phyloP scores from a whole-genome alignment of 371 early-diverging fungal species.

The Lichtheimia ornata region DNA sequence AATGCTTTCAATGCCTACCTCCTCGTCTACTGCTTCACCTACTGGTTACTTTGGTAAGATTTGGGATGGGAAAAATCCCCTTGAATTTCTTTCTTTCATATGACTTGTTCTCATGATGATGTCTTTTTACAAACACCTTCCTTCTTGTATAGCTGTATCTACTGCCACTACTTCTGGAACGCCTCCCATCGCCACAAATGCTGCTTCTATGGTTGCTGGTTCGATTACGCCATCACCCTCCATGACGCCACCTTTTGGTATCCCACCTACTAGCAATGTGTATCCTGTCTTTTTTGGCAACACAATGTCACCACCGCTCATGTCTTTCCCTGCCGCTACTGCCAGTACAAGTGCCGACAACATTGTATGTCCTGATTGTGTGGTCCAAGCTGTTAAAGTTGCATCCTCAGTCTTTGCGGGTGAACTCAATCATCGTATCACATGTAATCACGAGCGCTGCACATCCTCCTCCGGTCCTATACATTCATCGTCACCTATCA shows the following conservation, averaged over 20 bases:
- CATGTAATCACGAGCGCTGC: conserved; percentile 44
- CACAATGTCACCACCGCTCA: conserved; percentile 25
- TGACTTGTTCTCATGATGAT: background rate
- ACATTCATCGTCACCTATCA: conserved; percentile 38
- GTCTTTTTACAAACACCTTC: conserved; percentile 8
- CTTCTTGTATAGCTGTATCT: conserved; percentile 8
- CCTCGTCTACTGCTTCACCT: conserved; percentile 14
- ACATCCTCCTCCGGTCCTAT: conserved; percentile 20
- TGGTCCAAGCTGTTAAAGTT: conserved; percentile 48
- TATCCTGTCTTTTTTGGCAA: conserved; percentile 33
- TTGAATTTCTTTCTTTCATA: too few relatives aligned
- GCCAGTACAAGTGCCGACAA: conserved; percentile 31
- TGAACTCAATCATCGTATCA: conserved; percentile 42
- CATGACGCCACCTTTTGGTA: conserved; percentile 30
- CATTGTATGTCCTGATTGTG: conserved; percentile 48
- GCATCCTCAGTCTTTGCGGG: conserved; percentile 56
- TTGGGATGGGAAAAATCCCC: too few relatives aligned
- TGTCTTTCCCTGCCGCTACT: conserved; percentile 31
- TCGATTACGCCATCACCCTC: conserved; percentile 9
- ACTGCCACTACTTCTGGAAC: conserved; percentile 8
- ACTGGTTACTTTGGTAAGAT: conserved; percentile 34
- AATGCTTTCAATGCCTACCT: conserved; percentile 20
- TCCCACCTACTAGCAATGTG: conserved; percentile 32
- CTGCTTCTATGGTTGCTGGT: background rate
- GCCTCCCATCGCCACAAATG: background rate